Conservation (phyloP, 2,329 filamentous ascomycete species). For the Botrytis pseudocinerea region DNA sequence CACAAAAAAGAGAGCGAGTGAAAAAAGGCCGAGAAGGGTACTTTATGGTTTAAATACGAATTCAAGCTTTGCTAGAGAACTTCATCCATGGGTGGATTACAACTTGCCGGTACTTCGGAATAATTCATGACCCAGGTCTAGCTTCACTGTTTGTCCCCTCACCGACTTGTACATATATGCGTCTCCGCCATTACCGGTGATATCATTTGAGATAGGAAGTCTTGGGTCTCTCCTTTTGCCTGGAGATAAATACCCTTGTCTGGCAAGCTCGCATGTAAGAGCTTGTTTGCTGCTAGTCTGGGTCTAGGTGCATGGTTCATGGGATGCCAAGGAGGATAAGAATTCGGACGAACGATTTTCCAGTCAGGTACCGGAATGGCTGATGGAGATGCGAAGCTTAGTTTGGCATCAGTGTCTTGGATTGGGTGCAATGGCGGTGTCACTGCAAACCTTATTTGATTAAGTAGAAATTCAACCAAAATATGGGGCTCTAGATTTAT, state of each 20-base stretch:
- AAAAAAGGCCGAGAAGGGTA: neutral
- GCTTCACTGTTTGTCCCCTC: neutral
- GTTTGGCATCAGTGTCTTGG: neutral
- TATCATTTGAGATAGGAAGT: neutral
- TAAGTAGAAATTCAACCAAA: neutral
- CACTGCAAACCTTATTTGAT: neutral
- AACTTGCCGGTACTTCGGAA: constrained; percentile 8
- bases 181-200: neutral
- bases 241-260: neutral
- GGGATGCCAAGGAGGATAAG: neutral
- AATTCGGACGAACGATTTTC: neutral
- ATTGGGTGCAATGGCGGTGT: neutral
- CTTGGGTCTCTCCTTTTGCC: neutral
- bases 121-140: constrained; percentile 3
- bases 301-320: neutral
- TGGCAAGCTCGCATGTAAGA: neutral
- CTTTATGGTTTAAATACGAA: neutral
- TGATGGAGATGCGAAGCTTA: neutral
- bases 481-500: neutral
- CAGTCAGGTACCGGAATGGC: neutral
- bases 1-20: neutral
- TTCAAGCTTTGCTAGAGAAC: neutral
- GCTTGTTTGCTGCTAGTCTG: neutral
- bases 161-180: neutral
- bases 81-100: neutral